Conservation (phyloP, 2,329 filamentous ascomycete species). For the Emericellopsis cladophorae region DNA sequence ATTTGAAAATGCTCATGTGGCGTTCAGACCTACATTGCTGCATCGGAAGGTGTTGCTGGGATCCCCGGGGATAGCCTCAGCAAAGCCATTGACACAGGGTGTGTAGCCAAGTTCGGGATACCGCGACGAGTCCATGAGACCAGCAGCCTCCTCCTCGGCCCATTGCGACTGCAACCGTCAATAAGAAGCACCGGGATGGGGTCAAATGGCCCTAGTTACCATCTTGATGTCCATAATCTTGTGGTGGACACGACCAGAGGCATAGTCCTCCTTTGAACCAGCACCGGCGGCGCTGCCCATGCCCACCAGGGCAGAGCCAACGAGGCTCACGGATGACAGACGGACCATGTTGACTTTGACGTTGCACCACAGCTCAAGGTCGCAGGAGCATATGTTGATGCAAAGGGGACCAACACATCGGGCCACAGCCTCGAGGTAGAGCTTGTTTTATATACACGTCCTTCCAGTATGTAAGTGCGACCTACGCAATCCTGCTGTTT, state of each 20-base stretch:
- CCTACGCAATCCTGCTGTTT: neutral
- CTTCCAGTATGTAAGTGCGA: too few species aligned
- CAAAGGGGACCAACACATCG: neutral
- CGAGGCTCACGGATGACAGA: slow-evolving; percentile 5
- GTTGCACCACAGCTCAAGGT: neutral
- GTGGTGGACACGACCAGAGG: slow-evolving; percentile 7
- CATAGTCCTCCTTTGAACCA: slow-evolving; percentile 8
- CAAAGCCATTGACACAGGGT: slow-evolving; percentile 27
- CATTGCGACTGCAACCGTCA: slow-evolving; percentile 12
- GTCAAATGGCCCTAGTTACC: slow-evolving; percentile 4
- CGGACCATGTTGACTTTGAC: slow-evolving; percentile 7
- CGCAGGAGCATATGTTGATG: neutral
- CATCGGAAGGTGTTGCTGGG: slow-evolving; percentile 33
- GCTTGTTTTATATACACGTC: neutral
- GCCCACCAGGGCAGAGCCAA: slow-evolving; percentile 9
- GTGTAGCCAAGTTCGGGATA: slow-evolving; percentile 24
- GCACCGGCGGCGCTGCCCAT: slow-evolving; percentile 9
- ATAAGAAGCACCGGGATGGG: neutral
- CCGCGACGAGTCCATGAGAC: slow-evolving; percentile 18
- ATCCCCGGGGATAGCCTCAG: slow-evolving; percentile 29
- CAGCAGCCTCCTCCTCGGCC: slow-evolving; percentile 17
- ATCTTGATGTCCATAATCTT: slow-evolving; percentile 12
- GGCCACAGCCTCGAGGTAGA: neutral
- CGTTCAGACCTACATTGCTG: slow-evolving; percentile 22
- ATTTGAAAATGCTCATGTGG: neutral